A percentile compares a stretch with the other conserved stretches of the same genome.
Conservation (phyloP, 768 basidiomycete genomes). For the Lactifluus piperatus region DNA sequence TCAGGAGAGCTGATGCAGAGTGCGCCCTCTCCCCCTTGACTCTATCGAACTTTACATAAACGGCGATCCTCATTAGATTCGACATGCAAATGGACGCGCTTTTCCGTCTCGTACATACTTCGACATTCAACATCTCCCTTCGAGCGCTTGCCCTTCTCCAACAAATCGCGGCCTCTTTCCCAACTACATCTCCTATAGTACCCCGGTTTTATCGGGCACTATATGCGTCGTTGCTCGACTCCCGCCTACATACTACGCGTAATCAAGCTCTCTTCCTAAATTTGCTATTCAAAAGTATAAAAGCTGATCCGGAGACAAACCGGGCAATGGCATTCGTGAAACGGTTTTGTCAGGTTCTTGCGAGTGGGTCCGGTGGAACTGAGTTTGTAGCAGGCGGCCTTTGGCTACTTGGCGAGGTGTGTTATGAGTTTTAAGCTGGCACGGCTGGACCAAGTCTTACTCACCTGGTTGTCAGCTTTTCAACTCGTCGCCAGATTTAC, state of each 20-base stretch:
- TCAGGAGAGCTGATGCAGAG: constrained; percentile 60
- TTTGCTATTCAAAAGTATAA: constrained; percentile 61
- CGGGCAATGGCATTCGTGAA: constrained; percentile 5
- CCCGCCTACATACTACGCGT: constrained; percentile 67
- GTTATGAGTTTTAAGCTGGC: not conserved
- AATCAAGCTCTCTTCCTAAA: constrained; percentile 98
- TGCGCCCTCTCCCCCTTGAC: constrained; percentile 28
- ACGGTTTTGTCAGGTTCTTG: constrained; percentile 29
- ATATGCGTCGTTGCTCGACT: constrained; percentile 83
- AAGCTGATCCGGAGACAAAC: not conserved
- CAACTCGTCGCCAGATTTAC: constrained; percentile 38
- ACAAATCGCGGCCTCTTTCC: constrained; percentile 60
- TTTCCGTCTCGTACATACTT: constrained; percentile 90
- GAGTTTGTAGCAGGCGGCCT: constrained; percentile 5
- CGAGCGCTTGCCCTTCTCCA: constrained; percentile 87
- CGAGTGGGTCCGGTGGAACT: not conserved
- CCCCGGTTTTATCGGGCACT: constrained; percentile 75
- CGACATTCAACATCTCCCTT: constrained; percentile 94
- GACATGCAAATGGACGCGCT: constrained; percentile 85
- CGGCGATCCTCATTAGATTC: constrained; percentile 40
- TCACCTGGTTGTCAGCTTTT: constrained; percentile 35
- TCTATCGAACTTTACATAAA: not conserved
- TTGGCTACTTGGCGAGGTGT: constrained; percentile 70
- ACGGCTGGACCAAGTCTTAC: not conserved
- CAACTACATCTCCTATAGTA: constrained; percentile 36